These are phyloP conservation scores for Acacia concinna DNA, from an alignment of 331 rosid genomes.

Conservation along the genomic window DNA sequence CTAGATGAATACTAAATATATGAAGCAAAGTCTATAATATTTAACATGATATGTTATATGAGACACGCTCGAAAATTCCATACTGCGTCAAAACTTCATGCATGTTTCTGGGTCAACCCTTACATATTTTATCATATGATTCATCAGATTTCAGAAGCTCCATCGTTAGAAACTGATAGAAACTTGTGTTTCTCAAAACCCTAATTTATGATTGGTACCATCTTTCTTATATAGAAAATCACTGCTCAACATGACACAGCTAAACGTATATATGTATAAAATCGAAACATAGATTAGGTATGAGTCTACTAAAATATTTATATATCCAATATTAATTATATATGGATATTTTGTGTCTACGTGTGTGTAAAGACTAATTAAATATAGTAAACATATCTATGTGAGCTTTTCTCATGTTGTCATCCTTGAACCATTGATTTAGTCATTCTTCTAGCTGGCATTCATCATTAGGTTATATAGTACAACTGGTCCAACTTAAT, in stretches of 20 bases:
- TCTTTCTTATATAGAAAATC: constrained; percentile 2
- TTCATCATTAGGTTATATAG: constrained; percentile 43
- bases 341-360: background rate
- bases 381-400: constrained; percentile 24
- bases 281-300: background rate
- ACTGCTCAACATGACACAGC: constrained; percentile 17
- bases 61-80: constrained; percentile 38
- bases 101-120: constrained; percentile 43
- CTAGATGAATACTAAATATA: too few species aligned
- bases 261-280: background rate
- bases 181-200: background rate
- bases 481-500: background rate
- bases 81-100: constrained; percentile 32
- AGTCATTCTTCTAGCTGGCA: constrained; percentile 18
- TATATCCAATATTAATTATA: background rate
- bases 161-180: background rate
- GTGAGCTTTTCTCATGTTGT: constrained; percentile 23
- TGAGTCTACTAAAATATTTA: constrained; percentile 16
- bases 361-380: background rate
- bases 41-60: constrained; percentile 25
- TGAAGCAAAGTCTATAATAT: constrained; percentile 1
- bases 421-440: constrained; percentile 45
- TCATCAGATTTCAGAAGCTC: constrained; percentile 17
- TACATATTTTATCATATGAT: constrained; percentile 23
- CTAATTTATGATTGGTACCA: background rate